These are phyloP conservation scores for Boletus fagicola DNA, from an alignment of 768 basidiomycete species.

Conservation along the genomic window DNA sequence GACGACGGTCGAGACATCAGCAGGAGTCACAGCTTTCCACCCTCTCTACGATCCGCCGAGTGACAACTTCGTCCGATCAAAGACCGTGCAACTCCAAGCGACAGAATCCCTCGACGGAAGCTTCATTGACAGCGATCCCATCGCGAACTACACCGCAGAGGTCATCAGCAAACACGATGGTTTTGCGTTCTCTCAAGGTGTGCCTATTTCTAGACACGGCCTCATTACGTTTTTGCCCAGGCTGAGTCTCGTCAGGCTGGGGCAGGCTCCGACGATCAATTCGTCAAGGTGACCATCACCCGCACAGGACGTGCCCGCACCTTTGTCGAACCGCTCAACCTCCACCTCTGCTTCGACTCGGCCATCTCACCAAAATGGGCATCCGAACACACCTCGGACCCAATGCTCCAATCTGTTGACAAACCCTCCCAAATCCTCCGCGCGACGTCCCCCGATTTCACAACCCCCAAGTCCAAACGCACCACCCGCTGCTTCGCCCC, in stretches of 20 bases:
- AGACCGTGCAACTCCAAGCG: background rate
- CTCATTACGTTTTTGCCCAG: background rate
- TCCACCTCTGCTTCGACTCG: background rate
- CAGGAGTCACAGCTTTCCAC: slow-evolving; percentile 4
- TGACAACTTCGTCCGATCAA: background rate
- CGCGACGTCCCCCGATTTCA: background rate
- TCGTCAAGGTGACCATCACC: background rate
- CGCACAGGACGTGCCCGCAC: background rate
- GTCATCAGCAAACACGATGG: background rate
- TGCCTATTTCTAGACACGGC: too few species aligned
- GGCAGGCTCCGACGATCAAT: background rate
- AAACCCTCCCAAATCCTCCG: too few species aligned
- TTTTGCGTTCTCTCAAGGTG: background rate
- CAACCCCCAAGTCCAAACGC: background rate
- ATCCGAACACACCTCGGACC: background rate
- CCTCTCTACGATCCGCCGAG: background rate
- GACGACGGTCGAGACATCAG: background rate
- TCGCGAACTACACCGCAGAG: slow-evolving; percentile 3
- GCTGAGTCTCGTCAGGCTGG: background rate
- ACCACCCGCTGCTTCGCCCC: background rate
- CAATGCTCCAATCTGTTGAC: too few species aligned
- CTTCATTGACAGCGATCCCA: background rate
- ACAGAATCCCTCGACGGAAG: background rate
- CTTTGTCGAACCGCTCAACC: background rate
- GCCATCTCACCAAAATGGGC: background rate